Conservation (phyloP, 139 green algal species). For the Yamagishiella unicocca region DNA sequence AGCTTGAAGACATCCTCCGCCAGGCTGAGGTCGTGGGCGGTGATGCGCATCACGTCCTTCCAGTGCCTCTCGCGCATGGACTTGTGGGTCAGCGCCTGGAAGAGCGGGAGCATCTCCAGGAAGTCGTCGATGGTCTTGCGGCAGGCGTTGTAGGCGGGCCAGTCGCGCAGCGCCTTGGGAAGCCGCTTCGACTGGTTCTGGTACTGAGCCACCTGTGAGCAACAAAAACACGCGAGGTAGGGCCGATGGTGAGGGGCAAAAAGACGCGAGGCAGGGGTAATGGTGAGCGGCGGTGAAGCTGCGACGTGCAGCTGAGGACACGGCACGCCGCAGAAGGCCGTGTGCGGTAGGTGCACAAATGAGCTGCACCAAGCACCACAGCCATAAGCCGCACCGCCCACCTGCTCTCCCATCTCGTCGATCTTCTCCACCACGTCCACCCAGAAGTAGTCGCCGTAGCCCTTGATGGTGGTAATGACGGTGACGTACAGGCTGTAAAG, state of each 20-base stretch:
- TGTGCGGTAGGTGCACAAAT: no score
- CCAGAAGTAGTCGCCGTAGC: constrained; percentile 92
- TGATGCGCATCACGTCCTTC: constrained; percentile 86
- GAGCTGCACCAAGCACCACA: not conserved
- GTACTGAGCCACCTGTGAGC: constrained; percentile 67
- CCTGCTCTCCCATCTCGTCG: constrained; percentile 86
- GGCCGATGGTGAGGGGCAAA: no score
- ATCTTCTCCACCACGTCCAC: constrained; percentile 93
- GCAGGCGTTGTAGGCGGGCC: constrained; percentile 92
- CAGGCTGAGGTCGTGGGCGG: constrained; percentile 82
- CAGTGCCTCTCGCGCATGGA: constrained; percentile 89
- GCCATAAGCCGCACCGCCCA: constrained; percentile 39
- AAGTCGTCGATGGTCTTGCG: constrained; percentile 92
- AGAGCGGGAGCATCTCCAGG: constrained; percentile 90
- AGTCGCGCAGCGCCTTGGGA: constrained; percentile 92
- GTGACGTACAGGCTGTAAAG: constrained; percentile 92
- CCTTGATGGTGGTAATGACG: constrained; percentile 92
- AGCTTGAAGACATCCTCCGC: constrained; percentile 93
- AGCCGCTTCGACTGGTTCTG: constrained; percentile 88
- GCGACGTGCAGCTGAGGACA: no score
- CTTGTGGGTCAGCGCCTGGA: constrained; percentile 83
- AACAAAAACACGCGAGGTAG: not conserved
- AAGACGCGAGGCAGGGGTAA: no score
- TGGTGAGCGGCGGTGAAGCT: no score
- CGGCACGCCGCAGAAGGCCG: no score